A percentile compares a stretch with the other conserved stretches of the same genome.
Conservation (phyloP, 768 basidiomycete genomes). For the Phaeolepiota aurea region DNA sequence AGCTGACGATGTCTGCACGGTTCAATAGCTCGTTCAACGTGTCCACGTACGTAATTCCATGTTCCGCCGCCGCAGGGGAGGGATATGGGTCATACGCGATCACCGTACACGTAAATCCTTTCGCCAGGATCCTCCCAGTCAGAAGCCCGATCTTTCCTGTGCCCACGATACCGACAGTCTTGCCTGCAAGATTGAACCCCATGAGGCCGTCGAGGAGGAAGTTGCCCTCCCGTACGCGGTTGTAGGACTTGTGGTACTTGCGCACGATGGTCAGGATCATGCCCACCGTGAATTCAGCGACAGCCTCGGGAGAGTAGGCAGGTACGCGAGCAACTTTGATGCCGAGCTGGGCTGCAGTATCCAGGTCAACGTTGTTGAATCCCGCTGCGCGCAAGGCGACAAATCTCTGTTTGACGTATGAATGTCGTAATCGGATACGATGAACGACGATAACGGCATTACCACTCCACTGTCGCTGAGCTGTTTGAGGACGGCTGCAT, state of each 20-base stretch:
- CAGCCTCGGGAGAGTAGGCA: constrained; percentile 34
- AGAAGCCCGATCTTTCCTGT: constrained; percentile 35
- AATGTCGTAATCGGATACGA: background rate
- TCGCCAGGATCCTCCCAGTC: constrained; percentile 30
- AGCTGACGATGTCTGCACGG: constrained; percentile 29
- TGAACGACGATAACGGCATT: background rate
- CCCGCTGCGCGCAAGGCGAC: constrained; percentile 32
- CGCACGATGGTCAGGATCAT: constrained; percentile 36
- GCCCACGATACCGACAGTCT: constrained; percentile 35
- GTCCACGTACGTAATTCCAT: constrained; percentile 29
- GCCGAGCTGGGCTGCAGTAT: constrained; percentile 16
- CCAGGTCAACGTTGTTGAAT: constrained; percentile 33
- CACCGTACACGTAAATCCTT: constrained; percentile 29
- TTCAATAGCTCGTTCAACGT: constrained; percentile 25
- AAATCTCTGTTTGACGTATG: constrained; percentile 30
- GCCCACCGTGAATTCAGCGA: constrained; percentile 37
- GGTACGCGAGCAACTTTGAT: constrained; percentile 33
- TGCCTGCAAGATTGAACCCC: constrained; percentile 30
- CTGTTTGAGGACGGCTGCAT: constrained; percentile 21
- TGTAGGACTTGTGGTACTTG: constrained; percentile 38
- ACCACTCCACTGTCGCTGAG: constrained; percentile 27
- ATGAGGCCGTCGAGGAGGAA: constrained; percentile 36
- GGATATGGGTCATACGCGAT: constrained; percentile 33
- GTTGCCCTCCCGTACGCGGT: constrained; percentile 36
- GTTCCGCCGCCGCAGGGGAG: constrained; percentile 19